A percentile compares a stretch with the other conserved stretches of the same genome.
Conservation (phyloP, 2,329 filamentous ascomycete genomes). For the Paracamarosporium sp. region DNA sequence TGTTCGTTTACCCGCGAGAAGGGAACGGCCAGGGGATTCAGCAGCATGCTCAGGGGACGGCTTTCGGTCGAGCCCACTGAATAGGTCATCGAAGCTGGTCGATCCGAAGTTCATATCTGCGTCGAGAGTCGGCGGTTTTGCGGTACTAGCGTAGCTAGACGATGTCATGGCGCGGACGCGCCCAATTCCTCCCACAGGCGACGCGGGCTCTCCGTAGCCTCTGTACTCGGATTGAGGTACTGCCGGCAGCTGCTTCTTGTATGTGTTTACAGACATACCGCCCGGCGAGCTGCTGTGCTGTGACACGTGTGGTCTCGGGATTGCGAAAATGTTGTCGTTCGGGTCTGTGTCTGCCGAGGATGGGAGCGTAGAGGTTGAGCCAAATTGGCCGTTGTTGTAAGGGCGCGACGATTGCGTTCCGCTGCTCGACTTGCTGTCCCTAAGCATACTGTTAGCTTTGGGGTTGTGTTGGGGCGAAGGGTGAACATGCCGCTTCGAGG, state of each 20-base stretch:
- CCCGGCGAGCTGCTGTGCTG: constrained; percentile 39
- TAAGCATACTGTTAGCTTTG: constrained; percentile 37
- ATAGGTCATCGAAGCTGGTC: constrained; percentile 60
- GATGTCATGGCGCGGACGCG: constrained; percentile 52
- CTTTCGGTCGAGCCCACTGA: constrained; percentile 44
- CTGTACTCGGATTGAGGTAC: constrained; percentile 32
- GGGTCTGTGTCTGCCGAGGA: constrained; percentile 48
- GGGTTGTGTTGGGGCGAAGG: constrained; percentile 17
- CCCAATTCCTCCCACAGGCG: constrained; percentile 12
- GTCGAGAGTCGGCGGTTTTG: constrained; percentile 60
- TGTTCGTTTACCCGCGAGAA: constrained; percentile 42
- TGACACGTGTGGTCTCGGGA: constrained; percentile 35
- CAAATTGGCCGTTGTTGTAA: constrained; percentile 45
- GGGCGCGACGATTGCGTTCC: constrained; percentile 43
- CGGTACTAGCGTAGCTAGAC: constrained; percentile 58
- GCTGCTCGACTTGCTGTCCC: constrained; percentile 50
- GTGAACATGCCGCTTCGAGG: constrained; percentile 45
- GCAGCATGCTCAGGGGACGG: constrained; percentile 34
- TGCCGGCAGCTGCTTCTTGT: constrained; percentile 37
- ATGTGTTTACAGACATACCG: constrained; percentile 25
- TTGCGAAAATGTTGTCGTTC: constrained; percentile 46
- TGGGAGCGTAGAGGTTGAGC: constrained; percentile 48
- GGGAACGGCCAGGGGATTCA: constrained; percentile 37
- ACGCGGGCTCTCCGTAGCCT: constrained; percentile 21
- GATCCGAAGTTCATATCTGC: constrained; percentile 42